Evolutionary conservation across 2,329 filamentous ascomycete species (phyloP), one percentile per base, ranked within the genome.

Genomic region (Blastomyces parvus): DNA sequence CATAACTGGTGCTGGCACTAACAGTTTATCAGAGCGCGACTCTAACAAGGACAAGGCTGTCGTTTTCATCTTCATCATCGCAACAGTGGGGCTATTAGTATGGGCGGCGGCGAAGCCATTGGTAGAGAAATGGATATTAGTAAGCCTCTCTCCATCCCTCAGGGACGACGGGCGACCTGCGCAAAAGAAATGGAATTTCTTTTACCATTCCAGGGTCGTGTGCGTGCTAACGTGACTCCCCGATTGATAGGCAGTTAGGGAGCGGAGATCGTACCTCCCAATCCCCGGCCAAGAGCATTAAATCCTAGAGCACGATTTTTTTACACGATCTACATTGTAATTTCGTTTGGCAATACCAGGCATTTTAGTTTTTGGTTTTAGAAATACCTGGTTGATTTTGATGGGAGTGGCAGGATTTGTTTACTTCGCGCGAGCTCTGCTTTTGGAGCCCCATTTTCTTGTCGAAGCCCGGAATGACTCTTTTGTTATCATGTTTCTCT

Each of bases 21-120:
- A 58, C 13, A 17, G 6, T 27, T 58, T 66, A 36, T 11, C 64
- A 84, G 83, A 88, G 70, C 77, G 86, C 62, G 86, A 88, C 71
- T 87, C 84, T n/a, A 78, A 81, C 22, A 88, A 88, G 70, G 86
- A 88, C 67, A 79, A 87, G 71, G 81, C 83, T 1, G 83, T 88
- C 2, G 86, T 88, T 1, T 83, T 84, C 64, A 81, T 87, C 33
- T 88, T 88, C 70, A 86, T 88, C 52, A 76, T 85, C 64, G 83
- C 84, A 38, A 88, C 86, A 1, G 79, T 82, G 9, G 82, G 83
- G 4, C 70, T 88, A 66, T 74, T 88, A 66, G 76, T 77, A 1
- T 88, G 85, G 80, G 86, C 86, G 2, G 78, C 79, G 6, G 71
- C 85, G 19, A 81, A 83, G 71, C 85, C 85, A 1, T 86, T 81